Conservation (phyloP, 495 filamentous ascomycete species). For the Tetracladium setigerum region DNA sequence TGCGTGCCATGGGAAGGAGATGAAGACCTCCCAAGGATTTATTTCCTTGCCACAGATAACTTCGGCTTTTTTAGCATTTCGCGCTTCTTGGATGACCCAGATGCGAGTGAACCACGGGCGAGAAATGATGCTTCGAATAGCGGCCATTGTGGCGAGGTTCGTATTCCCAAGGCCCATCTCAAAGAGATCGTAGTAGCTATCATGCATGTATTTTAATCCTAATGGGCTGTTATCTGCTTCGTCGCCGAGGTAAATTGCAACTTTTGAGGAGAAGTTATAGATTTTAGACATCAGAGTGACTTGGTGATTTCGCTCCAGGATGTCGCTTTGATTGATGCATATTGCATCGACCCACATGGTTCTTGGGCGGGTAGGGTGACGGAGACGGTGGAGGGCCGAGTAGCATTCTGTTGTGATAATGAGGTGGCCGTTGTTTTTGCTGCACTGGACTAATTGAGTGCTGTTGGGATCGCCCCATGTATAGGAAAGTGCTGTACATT, state of each 20-base stretch:
- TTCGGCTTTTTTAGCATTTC: constrained; percentile 5
- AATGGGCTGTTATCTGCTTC: background rate
- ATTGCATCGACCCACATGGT: constrained; percentile 18
- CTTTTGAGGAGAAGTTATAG: background rate
- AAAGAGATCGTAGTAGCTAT: no score
- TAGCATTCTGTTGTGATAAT: no score
- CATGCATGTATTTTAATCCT: no score
- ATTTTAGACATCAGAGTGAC: background rate
- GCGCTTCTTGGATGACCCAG: constrained; percentile 23
- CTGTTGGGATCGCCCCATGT: constrained; percentile 18
- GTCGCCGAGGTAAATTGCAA: constrained; percentile 2
- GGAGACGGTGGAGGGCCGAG: no score
- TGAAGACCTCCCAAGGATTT: no score
- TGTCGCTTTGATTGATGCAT: constrained; percentile 1
- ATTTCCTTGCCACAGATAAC: background rate
- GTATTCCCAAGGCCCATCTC: no score
- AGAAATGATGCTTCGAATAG: background rate
- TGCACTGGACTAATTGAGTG: no score
- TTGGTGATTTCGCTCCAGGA: background rate
- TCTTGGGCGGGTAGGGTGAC: constrained; percentile 4
- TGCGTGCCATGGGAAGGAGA: no score
- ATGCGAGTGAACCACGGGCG: constrained; percentile 24
- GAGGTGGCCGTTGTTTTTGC: no score
- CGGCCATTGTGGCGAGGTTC: no score
- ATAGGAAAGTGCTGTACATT: constrained; percentile 26